Evolutionary conservation across 2,329 filamentous ascomycete genomes (phyloP).

Genomic region (Sporothrix schenckii): DNA sequence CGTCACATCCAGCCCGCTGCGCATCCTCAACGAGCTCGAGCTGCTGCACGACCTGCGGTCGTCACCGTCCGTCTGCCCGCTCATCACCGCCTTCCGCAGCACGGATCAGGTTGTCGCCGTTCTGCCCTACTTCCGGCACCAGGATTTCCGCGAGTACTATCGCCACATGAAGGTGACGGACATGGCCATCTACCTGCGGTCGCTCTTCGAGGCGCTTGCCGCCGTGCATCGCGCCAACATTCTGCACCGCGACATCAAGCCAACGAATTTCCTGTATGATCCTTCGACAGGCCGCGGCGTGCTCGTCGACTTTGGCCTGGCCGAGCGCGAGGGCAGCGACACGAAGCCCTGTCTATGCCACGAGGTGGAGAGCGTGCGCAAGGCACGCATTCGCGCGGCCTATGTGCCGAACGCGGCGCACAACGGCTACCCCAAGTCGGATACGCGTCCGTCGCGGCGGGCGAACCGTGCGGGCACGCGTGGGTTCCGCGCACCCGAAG

Average conservation of each 20-base stretch:
- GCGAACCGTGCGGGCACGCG: conserved; percentile 94
- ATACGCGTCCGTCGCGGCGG: conserved; percentile 81
- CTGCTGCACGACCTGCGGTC: conserved; percentile 83
- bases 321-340: conserved; percentile 79
- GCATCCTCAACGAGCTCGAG: conserved; percentile 95
- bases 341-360: conserved; percentile 81
- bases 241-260: conserved; percentile 94
- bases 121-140: conserved; percentile 91
- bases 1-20: conserved; percentile 89
- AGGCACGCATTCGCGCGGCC: conserved; percentile 61
- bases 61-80: conserved; percentile 83
- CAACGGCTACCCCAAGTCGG: conserved; percentile 81
- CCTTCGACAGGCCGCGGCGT: conserved; percentile 79
- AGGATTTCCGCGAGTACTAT: conserved; percentile 94
- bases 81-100: conserved; percentile 95
- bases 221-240: conserved; percentile 84
- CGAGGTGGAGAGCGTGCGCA: conserved; percentile 64
- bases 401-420: conserved; percentile 54
- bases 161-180: conserved; percentile 83
- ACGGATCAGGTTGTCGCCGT: conserved; percentile 95
- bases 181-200: conserved; percentile 86
- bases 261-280: conserved; percentile 96
- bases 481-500: conserved; percentile 94
- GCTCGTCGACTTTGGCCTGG: conserved; percentile 97
- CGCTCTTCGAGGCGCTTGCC: conserved; percentile 80